Evolutionary conservation across 1,139 yeast genomes (phyloP).

Genomic region (Kodamaea alishanica): DNA sequence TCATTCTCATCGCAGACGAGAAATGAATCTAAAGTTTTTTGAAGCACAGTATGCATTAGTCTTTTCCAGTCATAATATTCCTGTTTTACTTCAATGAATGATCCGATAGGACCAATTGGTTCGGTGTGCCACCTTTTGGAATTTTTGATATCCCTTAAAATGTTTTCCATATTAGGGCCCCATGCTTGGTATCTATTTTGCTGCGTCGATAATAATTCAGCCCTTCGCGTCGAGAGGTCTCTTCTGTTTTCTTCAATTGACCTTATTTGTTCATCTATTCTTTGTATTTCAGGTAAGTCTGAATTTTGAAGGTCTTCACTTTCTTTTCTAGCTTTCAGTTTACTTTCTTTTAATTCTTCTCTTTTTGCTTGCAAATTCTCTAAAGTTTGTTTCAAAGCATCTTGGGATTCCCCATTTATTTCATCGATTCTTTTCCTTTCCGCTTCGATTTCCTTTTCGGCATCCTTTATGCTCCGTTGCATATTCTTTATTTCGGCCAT

Average conservation of each 20-base stretch:
- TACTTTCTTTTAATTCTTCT: conserved; percentile 10
- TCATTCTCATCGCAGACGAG: conserved; percentile 67
- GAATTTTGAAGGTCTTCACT: conserved; percentile 12
- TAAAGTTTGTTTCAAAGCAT: conserved; percentile 18
- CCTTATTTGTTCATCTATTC: conserved; percentile 8
- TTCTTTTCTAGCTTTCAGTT: conserved; percentile 4
- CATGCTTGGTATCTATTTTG: conserved; percentile 42
- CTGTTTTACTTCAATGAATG: conserved; percentile 52
- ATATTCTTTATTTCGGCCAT: conserved; percentile 24
- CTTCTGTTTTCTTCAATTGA: conserved; percentile 10
- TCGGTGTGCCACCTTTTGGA: conserved; percentile 35
- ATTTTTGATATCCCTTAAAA: conserved; percentile 41
- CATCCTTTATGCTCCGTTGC: conserved; percentile 24
- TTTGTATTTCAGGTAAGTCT: conserved; percentile 4
- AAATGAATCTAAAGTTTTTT: conserved; percentile 55
- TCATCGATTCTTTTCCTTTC: conserved; percentile 39
- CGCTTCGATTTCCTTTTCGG: conserved; percentile 15
- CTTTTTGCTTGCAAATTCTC: conserved; percentile 13
- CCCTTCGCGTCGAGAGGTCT: conserved; percentile 15
- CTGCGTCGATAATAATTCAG: conserved; percentile 19
- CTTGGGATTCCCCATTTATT: conserved; percentile 40
- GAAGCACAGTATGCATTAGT: conserved; percentile 52
- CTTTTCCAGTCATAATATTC: conserved; percentile 59
- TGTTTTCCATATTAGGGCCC: conserved; percentile 39
- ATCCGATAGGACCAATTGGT: conserved; percentile 88